Percentiles rank a stretch among this genome's conserved stretches.
Conservation (phyloP, 495 filamentous ascomycete genomes). For the Aspergillus olivimuriae region DNA sequence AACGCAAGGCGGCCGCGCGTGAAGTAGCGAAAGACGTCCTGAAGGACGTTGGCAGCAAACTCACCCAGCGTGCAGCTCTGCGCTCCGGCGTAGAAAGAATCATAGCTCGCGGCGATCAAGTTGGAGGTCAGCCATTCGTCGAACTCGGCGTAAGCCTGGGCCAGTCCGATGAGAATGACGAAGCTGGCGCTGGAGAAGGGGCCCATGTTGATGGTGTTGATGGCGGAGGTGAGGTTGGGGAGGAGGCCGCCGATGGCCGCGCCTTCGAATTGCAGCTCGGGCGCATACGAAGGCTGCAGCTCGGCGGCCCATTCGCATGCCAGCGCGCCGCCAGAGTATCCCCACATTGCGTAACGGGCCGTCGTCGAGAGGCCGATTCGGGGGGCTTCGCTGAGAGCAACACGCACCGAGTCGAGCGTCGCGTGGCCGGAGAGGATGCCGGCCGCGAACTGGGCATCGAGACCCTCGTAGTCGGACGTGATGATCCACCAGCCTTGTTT, state of each 20-base stretch:
- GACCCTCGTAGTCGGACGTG: slow-evolving; percentile 19
- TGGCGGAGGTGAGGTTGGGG: slow-evolving; percentile 13
- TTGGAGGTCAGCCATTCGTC: slow-evolving; percentile 4
- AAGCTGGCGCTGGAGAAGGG: slow-evolving; percentile 8
- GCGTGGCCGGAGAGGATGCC: slow-evolving; percentile 13
- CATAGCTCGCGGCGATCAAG: not conserved
- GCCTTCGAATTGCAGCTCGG: slow-evolving; percentile 39
- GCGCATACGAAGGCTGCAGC: slow-evolving; percentile 41
- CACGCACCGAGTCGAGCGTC: slow-evolving; percentile 17
- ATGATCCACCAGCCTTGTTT: slow-evolving; percentile 19
- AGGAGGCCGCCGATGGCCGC: slow-evolving; percentile 37
- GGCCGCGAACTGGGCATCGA: slow-evolving; percentile 13
- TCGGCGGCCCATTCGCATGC: slow-evolving; percentile 43
- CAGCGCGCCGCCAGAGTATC: slow-evolving; percentile 46
- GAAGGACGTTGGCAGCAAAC: not conserved
- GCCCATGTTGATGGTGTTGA: slow-evolving; percentile 9
- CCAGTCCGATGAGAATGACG: slow-evolving; percentile 8
- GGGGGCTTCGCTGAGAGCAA: not conserved
- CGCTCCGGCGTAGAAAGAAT: not conserved
- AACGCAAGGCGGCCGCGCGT: not conserved
- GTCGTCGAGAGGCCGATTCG: not conserved
- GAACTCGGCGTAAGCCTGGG: slow-evolving; percentile 13
- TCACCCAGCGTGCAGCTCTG: not conserved
- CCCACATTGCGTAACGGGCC: slow-evolving; percentile 34
- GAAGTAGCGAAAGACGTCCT: not conserved